These are phyloP conservation scores for Ceriops zippeliana DNA, from an alignment of 345 rosid genomes.

Conservation along the genomic window DNA sequence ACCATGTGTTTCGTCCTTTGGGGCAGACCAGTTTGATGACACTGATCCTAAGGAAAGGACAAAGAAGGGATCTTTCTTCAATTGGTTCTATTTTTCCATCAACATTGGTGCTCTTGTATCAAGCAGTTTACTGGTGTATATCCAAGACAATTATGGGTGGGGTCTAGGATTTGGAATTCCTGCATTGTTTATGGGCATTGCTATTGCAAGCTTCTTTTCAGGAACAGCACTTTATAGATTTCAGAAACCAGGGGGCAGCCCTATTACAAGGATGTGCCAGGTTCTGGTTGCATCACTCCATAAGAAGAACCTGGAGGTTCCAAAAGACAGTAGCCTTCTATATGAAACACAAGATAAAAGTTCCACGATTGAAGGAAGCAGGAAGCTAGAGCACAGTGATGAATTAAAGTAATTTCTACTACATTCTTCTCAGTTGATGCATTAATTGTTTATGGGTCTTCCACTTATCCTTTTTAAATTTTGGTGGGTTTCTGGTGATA, in stretches of 20 bases:
- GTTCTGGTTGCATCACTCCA: slow-evolving; percentile 75
- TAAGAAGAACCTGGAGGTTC: slow-evolving; percentile 54
- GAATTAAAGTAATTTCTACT: slow-evolving; percentile 47
- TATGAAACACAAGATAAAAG: slow-evolving; percentile 65
- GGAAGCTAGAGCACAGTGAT: slow-evolving; percentile 69
- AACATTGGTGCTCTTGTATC: slow-evolving; percentile 88
- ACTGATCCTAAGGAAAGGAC: slow-evolving; percentile 69
- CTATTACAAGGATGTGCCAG: slow-evolving; percentile 74
- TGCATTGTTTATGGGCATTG: slow-evolving; percentile 80
- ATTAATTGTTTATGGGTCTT: not conserved
- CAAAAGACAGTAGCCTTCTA: slow-evolving; percentile 55
- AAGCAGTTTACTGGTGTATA: slow-evolving; percentile 78
- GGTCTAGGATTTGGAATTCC: slow-evolving; percentile 94
- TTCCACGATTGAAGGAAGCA: slow-evolving; percentile 71
- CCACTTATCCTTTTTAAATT: not conserved
- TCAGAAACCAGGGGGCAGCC: slow-evolving; percentile 94
- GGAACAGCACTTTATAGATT: slow-evolving; percentile 89
- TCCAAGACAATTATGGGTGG: slow-evolving; percentile 95
- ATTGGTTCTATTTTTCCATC: slow-evolving; percentile 91
- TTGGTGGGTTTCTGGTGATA: too few relatives aligned
- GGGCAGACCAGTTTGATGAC: slow-evolving; percentile 96
- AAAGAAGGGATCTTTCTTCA: slow-evolving; percentile 87
- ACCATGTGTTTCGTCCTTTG: slow-evolving; percentile 91
- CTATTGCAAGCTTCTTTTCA: slow-evolving; percentile 74
- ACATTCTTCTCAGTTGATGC: not conserved